Evolutionary conservation across 805 yeast genomes (phyloP).

Genomic region (Candida parachauliodes): DNA sequence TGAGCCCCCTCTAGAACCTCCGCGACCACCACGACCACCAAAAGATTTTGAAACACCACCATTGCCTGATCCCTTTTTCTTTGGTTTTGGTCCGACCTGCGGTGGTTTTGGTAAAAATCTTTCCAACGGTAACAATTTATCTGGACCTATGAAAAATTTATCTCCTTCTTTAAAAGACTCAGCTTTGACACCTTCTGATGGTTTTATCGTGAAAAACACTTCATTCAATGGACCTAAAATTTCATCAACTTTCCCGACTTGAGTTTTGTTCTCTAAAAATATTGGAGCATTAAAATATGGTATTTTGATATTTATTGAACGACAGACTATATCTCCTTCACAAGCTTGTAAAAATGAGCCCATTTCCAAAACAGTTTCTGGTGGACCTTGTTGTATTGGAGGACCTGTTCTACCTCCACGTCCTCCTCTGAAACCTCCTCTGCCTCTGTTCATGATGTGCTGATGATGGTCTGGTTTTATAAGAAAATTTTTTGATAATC

Average conservation of each 20-base stretch:
- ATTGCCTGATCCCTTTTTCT: conserved; percentile 61
- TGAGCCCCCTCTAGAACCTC: conserved; percentile 43
- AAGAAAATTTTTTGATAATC: conserved; percentile 5
- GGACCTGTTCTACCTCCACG: conserved; percentile 73
- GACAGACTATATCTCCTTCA: conserved; percentile 96
- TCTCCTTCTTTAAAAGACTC: conserved; percentile 91
- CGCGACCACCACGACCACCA: conserved; percentile 37
- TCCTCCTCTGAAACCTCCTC: conserved; percentile 67
- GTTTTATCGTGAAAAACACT: conserved; percentile 95
- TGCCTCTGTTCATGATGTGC: conserved; percentile 58
- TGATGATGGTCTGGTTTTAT: not conserved
- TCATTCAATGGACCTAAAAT: conserved; percentile 96
- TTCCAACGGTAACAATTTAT: conserved; percentile 91
- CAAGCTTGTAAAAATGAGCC: conserved; percentile 89
- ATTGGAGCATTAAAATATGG: conserved; percentile 99
- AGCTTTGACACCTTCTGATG: conserved; percentile 95
- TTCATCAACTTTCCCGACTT: conserved; percentile 96
- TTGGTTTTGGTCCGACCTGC: conserved; percentile 76
- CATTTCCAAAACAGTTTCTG: conserved; percentile 92
- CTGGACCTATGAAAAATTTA: conserved; percentile 92
- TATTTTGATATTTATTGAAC: conserved; percentile 87
- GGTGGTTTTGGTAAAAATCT: conserved; percentile 97
- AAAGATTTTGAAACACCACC: conserved; percentile 38
- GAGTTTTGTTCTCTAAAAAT: conserved; percentile 91
- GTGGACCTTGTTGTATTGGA: conserved; percentile 85